phyloP scores from a whole-genome alignment of 2,329 filamentous ascomycete genomes.

The Teratosphaeria zuluensis region DNA sequence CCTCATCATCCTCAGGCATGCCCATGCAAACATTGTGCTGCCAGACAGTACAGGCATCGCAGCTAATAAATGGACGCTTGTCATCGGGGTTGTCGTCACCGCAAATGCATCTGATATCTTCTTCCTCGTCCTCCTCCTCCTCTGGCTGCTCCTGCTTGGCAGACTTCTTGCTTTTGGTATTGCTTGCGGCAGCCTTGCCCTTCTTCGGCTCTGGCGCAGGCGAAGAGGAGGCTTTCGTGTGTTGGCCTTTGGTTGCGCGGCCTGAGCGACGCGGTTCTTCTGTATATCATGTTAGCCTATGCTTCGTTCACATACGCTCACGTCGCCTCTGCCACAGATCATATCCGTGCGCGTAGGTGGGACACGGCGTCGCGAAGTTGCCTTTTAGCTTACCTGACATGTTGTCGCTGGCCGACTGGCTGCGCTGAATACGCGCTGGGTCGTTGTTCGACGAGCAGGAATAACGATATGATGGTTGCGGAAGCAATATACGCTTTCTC shows the following conservation, averaged over 20 bases:
- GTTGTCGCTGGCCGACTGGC: not conserved
- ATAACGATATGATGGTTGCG: not conserved
- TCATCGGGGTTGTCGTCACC: slow-evolving; percentile 80
- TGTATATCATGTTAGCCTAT: slow-evolving; percentile 25
- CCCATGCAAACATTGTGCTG: slow-evolving; percentile 97
- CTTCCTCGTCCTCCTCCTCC: slow-evolving; percentile 31
- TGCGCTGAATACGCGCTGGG: not conserved
- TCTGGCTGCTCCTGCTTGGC: slow-evolving; percentile 31
- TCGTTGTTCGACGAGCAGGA: not conserved
- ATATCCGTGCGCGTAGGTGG: not conserved
- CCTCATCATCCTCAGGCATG: slow-evolving; percentile 57
- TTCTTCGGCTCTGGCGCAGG: slow-evolving; percentile 30
- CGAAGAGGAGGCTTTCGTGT: slow-evolving; percentile 59
- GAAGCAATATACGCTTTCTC: slow-evolving; percentile 1
- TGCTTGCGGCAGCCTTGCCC: slow-evolving; percentile 27
- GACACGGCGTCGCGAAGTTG: not conserved
- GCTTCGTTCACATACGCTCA: not conserved
- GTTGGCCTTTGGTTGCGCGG: slow-evolving; percentile 91
- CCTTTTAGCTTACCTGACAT: slow-evolving; percentile 9
- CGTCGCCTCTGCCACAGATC: not conserved
- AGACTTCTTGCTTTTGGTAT: slow-evolving; percentile 38
- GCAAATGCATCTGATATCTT: slow-evolving; percentile 80
- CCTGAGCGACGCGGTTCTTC: slow-evolving; percentile 88
- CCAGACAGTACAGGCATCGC: slow-evolving; percentile 87
- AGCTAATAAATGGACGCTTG: slow-evolving; percentile 88